Base-by-base conservation (phyloP, 495 filamentous ascomycete species). In the Talaromyces stipitatus region DNA sequence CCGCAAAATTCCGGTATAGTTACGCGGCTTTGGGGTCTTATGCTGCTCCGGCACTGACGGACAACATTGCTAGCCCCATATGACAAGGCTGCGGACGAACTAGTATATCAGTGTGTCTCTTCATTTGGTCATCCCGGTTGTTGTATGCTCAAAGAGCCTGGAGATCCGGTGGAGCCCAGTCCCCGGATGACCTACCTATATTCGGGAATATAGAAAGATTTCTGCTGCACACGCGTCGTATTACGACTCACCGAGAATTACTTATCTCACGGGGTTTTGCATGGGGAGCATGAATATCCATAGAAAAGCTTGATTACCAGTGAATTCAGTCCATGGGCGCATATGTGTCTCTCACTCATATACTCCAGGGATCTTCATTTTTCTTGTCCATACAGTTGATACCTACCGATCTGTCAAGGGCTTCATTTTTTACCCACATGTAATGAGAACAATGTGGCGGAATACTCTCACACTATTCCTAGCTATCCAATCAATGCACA, bases 401-500 rank as follows among this genome's bases (percentile, higher is more conserved):
- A 16, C 8, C n/a, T 41, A 41, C n/a, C 18, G n/a, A 7, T 18
- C 16, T 10, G 0, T 41, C 36, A 9, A 16, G 18, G 11, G 18
- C 36, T 18, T 8, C 9, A 41, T 41, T 18, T 5, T 4, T 8
- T 41, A n/a, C n/a, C 36, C n/a, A 41, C 36, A 41, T 41, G 18
- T 14, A 1, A 41, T 18, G 16, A 10, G 28, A 38, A 41, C 4
- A n/a, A 54, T 54, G 30, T 36, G n/a, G 51, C 28, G 30, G 16
- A 32, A 26, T 24, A 41, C 61, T 8, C 46, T 64, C n/a, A 45
- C 33, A 28, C 28, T 48, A 14, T 58, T 50, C 29, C 59, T 69
- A 20, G 60, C 62, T 11, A 36, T 57, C 20, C 20, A 30, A 7
- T 4, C 28, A 5, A 12, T 54, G 18, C 32, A 64, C 22, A 48